These are phyloP conservation scores for Podaxis sp. DNA, from an alignment of 768 basidiomycete genomes.

Conservation along the genomic window DNA sequence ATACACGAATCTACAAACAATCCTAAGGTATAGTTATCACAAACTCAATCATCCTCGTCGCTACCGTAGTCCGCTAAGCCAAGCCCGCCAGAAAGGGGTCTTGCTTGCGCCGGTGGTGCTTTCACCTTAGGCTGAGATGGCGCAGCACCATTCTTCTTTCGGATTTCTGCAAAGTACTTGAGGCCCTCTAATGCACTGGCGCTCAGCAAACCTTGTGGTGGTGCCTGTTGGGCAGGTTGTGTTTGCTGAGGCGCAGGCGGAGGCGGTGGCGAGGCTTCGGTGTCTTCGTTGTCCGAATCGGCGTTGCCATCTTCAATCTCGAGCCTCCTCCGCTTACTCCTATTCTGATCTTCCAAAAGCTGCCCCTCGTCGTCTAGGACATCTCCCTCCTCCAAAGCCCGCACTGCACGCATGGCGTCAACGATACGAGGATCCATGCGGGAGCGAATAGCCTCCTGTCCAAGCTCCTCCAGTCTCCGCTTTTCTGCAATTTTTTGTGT, in stretches of 20 bases:
- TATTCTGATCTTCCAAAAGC: conserved; percentile 32
- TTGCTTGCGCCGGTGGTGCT: conserved; percentile 32
- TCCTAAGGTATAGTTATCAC: background rate
- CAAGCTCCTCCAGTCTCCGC: conserved; percentile 76
- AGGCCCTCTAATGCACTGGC: conserved; percentile 87
- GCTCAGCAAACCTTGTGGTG: conserved; percentile 64
- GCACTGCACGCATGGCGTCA: conserved; percentile 82
- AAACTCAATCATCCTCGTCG: conserved; percentile 50
- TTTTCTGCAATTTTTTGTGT: conserved; percentile 86
- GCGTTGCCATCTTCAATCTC: conserved; percentile 33
- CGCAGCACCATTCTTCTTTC: conserved; percentile 57
- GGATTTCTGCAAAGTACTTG: conserved; percentile 88
- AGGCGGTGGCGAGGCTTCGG: conserved; percentile 23
- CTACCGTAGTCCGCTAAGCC: conserved; percentile 80
- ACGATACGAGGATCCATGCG: conserved; percentile 86
- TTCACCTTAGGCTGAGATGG: conserved; percentile 28
- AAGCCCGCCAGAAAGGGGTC: conserved; percentile 36
- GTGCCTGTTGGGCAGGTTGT: conserved; percentile 27
- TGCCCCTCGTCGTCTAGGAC: conserved; percentile 41
- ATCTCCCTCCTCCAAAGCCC: conserved; percentile 86
- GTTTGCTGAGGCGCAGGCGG: conserved; percentile 17
- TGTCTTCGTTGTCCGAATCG: conserved; percentile 34
- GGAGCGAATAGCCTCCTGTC: conserved; percentile 82
- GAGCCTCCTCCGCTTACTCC: conserved; percentile 32
- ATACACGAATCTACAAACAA: conserved; percentile 18